Conservation (phyloP, 1,284 basidiomycete genomes). For the Cystobasidiaceae sp. region DNA sequence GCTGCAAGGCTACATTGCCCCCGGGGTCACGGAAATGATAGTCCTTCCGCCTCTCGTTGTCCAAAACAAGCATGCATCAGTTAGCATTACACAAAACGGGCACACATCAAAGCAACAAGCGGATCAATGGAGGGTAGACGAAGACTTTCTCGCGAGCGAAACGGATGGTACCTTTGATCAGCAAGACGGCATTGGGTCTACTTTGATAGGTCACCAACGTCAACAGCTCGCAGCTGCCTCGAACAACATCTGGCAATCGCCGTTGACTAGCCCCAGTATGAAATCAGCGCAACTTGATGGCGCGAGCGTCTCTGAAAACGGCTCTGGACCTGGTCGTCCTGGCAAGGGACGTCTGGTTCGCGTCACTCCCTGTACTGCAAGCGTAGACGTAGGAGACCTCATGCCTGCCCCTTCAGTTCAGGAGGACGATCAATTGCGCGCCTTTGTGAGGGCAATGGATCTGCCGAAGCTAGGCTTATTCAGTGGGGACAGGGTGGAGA, state of each 20-base stretch:
- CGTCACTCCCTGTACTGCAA: background rate
- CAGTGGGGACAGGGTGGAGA: conserved; percentile 76
- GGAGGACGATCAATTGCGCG: conserved; percentile 28
- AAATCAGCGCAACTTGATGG: conserved; percentile 1
- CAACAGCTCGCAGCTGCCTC: background rate
- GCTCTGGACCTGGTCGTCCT: too few species aligned
- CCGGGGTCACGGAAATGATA: conserved; percentile 57
- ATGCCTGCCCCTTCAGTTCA: background rate
- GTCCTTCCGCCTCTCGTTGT: conserved; percentile 49
- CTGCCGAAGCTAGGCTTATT: conserved; percentile 69
- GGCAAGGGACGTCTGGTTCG: background rate
- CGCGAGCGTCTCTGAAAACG: background rate
- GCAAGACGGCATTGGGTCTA: background rate
- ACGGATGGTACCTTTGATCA: conserved; percentile 39
- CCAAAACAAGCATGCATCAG: background rate
- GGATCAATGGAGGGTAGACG: conserved; percentile 54
- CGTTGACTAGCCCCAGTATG: background rate
- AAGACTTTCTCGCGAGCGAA: conserved; percentile 62
- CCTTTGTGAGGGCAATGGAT: conserved; percentile 60
- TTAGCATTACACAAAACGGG: background rate
- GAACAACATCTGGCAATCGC: conserved; percentile 9
- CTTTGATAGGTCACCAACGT: background rate
- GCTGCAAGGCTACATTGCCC: conserved; percentile 60
- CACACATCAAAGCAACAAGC: conserved; percentile 46
- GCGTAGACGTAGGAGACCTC: conserved; percentile 6